A percentile compares a stretch with the other conserved stretches of the same genome.
phyloP scores from a whole-genome alignment of 331 rosid species.

The Pyrus hybrid region DNA sequence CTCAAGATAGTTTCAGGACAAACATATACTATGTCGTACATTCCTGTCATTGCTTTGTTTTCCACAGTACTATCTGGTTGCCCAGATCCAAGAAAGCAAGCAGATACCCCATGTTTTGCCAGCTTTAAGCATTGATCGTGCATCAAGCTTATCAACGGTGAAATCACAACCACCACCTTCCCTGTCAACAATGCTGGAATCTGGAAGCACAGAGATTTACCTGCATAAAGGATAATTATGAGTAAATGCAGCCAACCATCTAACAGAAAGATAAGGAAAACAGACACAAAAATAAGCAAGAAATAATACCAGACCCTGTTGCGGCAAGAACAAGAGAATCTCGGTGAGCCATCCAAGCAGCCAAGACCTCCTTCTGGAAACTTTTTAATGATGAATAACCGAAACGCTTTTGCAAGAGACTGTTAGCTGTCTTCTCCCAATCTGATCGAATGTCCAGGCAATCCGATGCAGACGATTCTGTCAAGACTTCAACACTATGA shows the following conservation, averaged over 20 bases:
- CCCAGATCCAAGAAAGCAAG: conserved; percentile 97
- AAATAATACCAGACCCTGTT: conserved; percentile 72
- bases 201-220: conserved; percentile 91
- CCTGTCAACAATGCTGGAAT: conserved; percentile 84
- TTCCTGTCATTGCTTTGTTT: conserved; percentile 75
- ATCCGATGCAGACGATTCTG: conserved; percentile 10
- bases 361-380: conserved; percentile 80
- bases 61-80: conserved; percentile 82
- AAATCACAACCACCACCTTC: conserved; percentile 90
- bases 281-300: neutral
- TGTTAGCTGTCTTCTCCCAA: conserved; percentile 45
- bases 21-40: conserved; percentile 65
- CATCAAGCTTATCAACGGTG: conserved; percentile 92
- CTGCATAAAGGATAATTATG: conserved; percentile 37
- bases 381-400: conserved; percentile 52
- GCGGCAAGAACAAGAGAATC: conserved; percentile 92
- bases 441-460: conserved; percentile 22
- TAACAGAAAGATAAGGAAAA: neutral
- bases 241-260: conserved; percentile 1
- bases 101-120: conserved; percentile 57
- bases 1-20: conserved; percentile 88
- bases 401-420: conserved; percentile 57
- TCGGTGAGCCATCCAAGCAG: conserved; percentile 54
- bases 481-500: neutral
- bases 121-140: conserved; percentile 90